A percentile compares a stretch with the other conserved stretches of the same genome.
phyloP scores from a whole-genome alignment of 495 filamentous ascomycete genomes.

The Podospora australis region DNA sequence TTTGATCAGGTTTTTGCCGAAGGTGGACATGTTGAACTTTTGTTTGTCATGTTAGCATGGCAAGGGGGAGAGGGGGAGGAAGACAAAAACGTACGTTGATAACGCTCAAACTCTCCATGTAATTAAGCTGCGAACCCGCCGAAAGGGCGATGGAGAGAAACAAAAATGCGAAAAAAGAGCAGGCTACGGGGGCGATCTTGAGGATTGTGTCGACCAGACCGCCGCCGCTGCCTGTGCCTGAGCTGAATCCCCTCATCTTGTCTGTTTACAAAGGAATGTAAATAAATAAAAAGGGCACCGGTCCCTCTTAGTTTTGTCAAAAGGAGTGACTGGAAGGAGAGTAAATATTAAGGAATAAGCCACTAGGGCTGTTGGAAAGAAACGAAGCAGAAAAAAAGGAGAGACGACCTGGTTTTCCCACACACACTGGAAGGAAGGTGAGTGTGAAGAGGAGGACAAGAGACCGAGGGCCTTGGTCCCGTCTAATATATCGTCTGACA shows the following conservation, averaged over 20 bases:
- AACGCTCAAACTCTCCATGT: constrained; percentile 56
- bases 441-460: background rate
- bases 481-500: background rate
- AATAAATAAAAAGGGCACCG: background rate
- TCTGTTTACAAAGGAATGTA: background rate
- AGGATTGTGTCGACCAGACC: constrained; percentile 10
- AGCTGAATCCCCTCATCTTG: constrained; percentile 8
- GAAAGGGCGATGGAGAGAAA: constrained; percentile 63
- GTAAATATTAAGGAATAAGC: constrained; percentile 3
- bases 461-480: background rate
- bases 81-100: constrained; percentile 49
- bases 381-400: background rate
- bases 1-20: constrained; percentile 46
- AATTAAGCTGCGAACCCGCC: constrained; percentile 52
- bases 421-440: background rate
- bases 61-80: background rate
- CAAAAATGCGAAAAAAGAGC: constrained; percentile 54
- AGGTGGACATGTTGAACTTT: constrained; percentile 57
- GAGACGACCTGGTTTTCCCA: background rate
- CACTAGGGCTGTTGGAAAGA: constrained; percentile 1
- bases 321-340: constrained; percentile 2
- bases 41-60: constrained; percentile 9
- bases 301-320: constrained; percentile 1
- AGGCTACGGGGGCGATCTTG: constrained; percentile 18
- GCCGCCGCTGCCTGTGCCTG: constrained; percentile 2